These are phyloP conservation scores for Trametes cingulata DNA, from an alignment of 768 basidiomycete species.

Conservation along the genomic window DNA sequence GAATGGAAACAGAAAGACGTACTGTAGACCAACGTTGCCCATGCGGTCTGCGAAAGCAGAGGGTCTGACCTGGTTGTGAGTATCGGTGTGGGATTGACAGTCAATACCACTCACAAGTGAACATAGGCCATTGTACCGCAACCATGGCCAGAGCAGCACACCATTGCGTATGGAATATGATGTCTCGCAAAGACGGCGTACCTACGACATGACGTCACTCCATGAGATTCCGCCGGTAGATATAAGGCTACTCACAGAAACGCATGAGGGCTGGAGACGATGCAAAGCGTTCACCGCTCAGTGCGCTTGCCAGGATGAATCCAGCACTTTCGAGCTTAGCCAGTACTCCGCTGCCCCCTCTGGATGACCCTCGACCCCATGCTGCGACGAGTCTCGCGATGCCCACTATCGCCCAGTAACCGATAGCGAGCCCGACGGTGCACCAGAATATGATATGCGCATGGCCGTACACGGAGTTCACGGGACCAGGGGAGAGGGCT, in stretches of 20 bases:
- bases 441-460: slow-evolving; percentile 72
- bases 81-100: neutral
- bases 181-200: slow-evolving; percentile 89
- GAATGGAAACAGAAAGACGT: slow-evolving; percentile 27
- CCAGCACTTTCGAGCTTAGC: slow-evolving; percentile 78
- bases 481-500: slow-evolving; percentile 61
- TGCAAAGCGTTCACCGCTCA: slow-evolving; percentile 88
- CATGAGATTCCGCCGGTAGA: slow-evolving; percentile 8
- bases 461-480: slow-evolving; percentile 61
- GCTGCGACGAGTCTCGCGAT: slow-evolving; percentile 81
- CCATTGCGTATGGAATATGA: slow-evolving; percentile 94
- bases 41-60: slow-evolving; percentile 83
- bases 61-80: slow-evolving; percentile 59
- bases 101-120: slow-evolving; percentile 63
- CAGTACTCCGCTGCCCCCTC: slow-evolving; percentile 65
- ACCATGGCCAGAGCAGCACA: slow-evolving; percentile 88
- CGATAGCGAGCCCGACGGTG: slow-evolving; percentile 70
- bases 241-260: slow-evolving; percentile 62
- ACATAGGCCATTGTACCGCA: slow-evolving; percentile 92
- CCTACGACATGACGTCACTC: slow-evolving; percentile 45
- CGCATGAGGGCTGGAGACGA: slow-evolving; percentile 84
- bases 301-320: slow-evolving; percentile 87
- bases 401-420: slow-evolving; percentile 84
- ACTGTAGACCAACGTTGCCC: slow-evolving; percentile 84
- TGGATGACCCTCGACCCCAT: slow-evolving; percentile 70